Evolutionary conservation across 2,329 filamentous ascomycete genomes (phyloP).

Genomic region (Penicillium verrucosum): DNA sequence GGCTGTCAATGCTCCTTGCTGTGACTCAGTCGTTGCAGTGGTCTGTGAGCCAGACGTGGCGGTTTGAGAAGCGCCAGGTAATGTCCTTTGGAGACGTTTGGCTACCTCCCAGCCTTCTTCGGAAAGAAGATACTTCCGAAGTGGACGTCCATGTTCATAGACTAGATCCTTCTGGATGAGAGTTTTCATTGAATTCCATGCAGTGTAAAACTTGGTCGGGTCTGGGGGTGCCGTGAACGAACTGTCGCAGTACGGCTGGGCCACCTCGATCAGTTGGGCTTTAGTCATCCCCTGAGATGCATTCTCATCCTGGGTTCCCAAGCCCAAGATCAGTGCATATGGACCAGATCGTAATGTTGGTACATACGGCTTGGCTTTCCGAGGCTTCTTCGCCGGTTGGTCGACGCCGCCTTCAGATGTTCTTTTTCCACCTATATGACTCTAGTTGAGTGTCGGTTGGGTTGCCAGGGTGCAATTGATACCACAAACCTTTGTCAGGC

Average conservation of each 20-base stretch:
- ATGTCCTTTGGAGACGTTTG: conserved; percentile 58
- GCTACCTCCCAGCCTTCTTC: conserved; percentile 77
- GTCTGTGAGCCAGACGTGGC: conserved; percentile 10
- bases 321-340: conserved; percentile 67
- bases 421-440: conserved; percentile 28
- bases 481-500: conserved; percentile 44
- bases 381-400: conserved; percentile 54
- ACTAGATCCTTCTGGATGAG: conserved; percentile 70
- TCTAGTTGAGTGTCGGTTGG: conserved; percentile 12
- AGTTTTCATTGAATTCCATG: conserved; percentile 80
- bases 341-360: conserved; percentile 69
- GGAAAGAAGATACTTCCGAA: conserved; percentile 66
- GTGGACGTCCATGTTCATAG: conserved; percentile 65
- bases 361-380: conserved; percentile 64
- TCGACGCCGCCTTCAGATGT: conserved; percentile 30
- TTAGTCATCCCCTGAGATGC: conserved; percentile 62
- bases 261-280: conserved; percentile 62
- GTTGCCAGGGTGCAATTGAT: conserved; percentile 6
- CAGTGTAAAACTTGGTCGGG: conserved; percentile 69
- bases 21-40: conserved; percentile 1
- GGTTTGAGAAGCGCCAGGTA: conserved; percentile 23
- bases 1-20: not conserved
- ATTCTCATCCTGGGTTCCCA: conserved; percentile 59
- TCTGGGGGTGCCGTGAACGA: conserved; percentile 69
- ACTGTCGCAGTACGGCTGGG: conserved; percentile 68